Conservation (phyloP, 148 eudicot species). For the Silene uniflora region DNA sequence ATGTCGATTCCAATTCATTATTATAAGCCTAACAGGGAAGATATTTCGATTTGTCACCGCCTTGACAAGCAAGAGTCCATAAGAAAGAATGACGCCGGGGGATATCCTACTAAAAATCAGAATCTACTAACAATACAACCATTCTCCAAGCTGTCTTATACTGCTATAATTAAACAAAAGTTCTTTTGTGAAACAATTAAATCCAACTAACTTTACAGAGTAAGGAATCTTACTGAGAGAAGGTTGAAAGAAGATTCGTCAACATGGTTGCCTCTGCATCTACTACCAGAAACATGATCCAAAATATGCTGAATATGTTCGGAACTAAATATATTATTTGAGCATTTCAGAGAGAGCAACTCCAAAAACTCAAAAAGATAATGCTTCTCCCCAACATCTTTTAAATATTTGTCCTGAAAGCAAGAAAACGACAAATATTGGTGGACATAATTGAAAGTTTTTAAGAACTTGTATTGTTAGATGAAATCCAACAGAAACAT, state of each 20-base stretch:
- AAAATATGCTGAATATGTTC: slow-evolving; percentile 63
- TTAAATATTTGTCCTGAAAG: slow-evolving; percentile 58
- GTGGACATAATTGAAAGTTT: neutral
- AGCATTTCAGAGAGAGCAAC: slow-evolving; percentile 60
- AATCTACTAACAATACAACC: neutral
- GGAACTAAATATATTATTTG: slow-evolving; percentile 58
- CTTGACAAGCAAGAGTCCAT: neutral
- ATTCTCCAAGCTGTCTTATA: neutral
- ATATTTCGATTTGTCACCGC: neutral
- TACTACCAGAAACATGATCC: slow-evolving; percentile 41
- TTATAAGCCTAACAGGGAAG: neutral
- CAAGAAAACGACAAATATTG: slow-evolving; percentile 12
- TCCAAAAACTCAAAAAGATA: slow-evolving; percentile 56
- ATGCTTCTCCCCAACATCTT: slow-evolving; percentile 48
- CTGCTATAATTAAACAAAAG: neutral
- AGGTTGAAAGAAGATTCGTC: slow-evolving; percentile 47
- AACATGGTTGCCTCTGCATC: slow-evolving; percentile 27
- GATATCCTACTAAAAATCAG: neutral
- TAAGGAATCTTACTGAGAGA: slow-evolving; percentile 53
- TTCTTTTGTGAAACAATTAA: neutral
- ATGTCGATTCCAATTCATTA: neutral
- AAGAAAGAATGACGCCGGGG: neutral
- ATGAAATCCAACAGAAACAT: neutral
- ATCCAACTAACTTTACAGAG: slow-evolving; percentile 6
- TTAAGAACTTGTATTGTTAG: neutral